Percentiles rank a stretch among this genome's conserved stretches.
Evolutionary conservation across 768 basidiomycete genomes (phyloP).

Genomic region (Auricularia cornea): DNA sequence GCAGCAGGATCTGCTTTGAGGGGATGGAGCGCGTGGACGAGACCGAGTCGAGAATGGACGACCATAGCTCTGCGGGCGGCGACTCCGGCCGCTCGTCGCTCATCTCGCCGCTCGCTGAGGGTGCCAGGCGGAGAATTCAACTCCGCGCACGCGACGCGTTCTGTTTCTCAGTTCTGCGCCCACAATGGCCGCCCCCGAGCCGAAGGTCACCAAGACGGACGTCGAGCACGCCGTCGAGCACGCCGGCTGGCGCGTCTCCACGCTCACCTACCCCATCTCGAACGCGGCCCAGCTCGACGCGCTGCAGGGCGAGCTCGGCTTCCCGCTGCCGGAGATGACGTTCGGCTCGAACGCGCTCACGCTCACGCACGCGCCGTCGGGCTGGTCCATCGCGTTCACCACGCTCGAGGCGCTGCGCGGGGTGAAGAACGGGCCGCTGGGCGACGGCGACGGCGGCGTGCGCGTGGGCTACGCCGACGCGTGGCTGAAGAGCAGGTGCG

Average conservation of each 20-base stretch:
- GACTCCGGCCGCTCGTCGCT: constrained; percentile 34
- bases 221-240: constrained; percentile 63
- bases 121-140: neutral
- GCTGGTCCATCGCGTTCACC: constrained; percentile 59
- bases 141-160: neutral
- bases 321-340: constrained; percentile 94
- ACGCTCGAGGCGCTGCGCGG: constrained; percentile 55
- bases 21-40: constrained; percentile 73
- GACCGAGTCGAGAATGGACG: constrained; percentile 82
- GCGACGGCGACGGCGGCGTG: constrained; percentile 80
- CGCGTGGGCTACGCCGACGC: constrained; percentile 92
- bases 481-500: constrained; percentile 82
- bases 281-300: constrained; percentile 67
- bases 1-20: constrained; percentile 78
- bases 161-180: too few relatives aligned
- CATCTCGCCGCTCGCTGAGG: neutral
- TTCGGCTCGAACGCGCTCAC: constrained; percentile 78
- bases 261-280: constrained; percentile 70
- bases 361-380: constrained; percentile 55
- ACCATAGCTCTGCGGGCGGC: constrained; percentile 82
- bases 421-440: constrained; percentile 72
- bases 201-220: constrained; percentile 60
- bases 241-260: constrained; percentile 58
- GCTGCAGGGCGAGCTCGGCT: constrained; percentile 51
- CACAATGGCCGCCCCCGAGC: constrained; percentile 44